Conservation (phyloP, 495 filamentous ascomycete species). For the Xylaria curta region DNA sequence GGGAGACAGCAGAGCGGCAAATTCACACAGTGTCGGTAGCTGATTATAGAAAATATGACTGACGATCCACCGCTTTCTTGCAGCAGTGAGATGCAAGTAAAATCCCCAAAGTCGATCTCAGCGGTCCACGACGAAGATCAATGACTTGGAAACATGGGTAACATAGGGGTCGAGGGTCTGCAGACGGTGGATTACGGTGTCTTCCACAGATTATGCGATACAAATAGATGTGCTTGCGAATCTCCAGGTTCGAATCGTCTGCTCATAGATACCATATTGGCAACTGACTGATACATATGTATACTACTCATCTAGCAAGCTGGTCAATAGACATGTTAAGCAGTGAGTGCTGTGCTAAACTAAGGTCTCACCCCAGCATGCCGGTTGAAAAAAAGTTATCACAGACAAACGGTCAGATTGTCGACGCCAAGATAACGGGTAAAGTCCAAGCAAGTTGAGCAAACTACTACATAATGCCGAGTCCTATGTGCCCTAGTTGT, state of each 20-base stretch:
- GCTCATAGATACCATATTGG: too few species aligned
- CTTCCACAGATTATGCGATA: background rate
- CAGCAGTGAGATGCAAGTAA: slow-evolving; percentile 8
- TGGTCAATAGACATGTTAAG: background rate
- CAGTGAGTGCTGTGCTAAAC: background rate
- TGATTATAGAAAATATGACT: slow-evolving; percentile 8
- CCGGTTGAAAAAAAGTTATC: background rate
- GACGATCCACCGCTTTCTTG: slow-evolving; percentile 13
- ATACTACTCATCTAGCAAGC: background rate
- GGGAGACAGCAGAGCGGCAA: background rate
- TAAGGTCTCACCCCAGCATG: background rate
- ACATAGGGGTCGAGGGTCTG: background rate
- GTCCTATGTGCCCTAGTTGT: background rate
- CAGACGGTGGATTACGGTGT: background rate
- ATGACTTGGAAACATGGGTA: background rate
- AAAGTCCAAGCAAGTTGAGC: background rate
- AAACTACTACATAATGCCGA: background rate
- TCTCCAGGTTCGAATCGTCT: background rate
- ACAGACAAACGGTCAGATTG: slow-evolving; percentile 6
- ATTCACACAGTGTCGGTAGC: slow-evolving; percentile 19
- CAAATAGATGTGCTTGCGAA: too few species aligned
- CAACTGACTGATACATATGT: too few species aligned
- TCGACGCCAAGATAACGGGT: slow-evolving; percentile 6
- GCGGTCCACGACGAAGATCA: background rate
- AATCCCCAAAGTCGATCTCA: slow-evolving; percentile 4